Base-by-base conservation (phyloP, 805 yeast species). In the Diddensiella santjacobensis region DNA sequence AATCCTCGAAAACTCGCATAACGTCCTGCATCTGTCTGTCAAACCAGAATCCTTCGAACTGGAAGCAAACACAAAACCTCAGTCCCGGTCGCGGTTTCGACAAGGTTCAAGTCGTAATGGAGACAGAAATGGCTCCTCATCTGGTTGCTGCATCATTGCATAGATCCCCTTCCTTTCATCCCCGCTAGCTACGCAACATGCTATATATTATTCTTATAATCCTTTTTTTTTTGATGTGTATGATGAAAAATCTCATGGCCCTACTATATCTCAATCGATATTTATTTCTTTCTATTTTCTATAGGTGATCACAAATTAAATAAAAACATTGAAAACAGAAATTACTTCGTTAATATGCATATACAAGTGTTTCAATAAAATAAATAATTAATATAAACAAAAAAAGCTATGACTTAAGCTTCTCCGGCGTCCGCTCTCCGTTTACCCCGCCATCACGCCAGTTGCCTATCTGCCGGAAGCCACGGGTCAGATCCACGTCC, bases 401-500 rank as follows among this genome's bases (percentile, higher is more conserved):
- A n/a, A n/a, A n/a, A n/a, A n/a, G n/a, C n/a, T n/a, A 23, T 17
- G 48, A 43, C 35, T 33, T 41, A 23, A 49, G 35, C 41, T 46
- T 43, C 40, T 49, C 53, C 3, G 53, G 53, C 4, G 53, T 41
- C 5, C 46, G 45, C 36, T 53, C 60, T 17, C 49, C 52, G 11
- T 26, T 38, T 8, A 42, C 51, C 13, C 53, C 44, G n/a, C n/a
- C n/a, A 22, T 53, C 54, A 22, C 62, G 42, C 58, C 60, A 49
- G 26, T 58, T 58, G n/a, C 63, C 63, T 11, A 60, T 58, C 48
- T 59, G 63, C 40, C 59, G 49, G 44, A 73, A 74, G 1, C 78
- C 78, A 47, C 74, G 69, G 1, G 74, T 71, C 40, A 76, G 57
- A 59, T 76, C 80, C 41, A 74, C 73, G 52, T 74, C 71, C 49